Evolutionary conservation across 805 yeast species (phyloP).

Genomic region (Spathaspora boniae): DNA sequence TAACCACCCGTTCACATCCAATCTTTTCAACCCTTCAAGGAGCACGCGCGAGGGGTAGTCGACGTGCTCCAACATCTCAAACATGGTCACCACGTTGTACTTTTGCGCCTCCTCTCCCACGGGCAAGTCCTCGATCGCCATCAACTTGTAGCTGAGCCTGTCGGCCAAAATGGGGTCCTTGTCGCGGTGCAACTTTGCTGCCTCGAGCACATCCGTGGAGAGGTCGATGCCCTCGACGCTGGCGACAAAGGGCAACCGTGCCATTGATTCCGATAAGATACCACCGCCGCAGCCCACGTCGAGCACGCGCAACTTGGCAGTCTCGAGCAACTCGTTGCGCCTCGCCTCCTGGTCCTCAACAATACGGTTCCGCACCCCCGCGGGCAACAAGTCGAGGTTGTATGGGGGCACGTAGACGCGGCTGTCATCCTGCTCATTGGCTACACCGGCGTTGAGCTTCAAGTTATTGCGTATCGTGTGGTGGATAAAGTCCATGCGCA

Average conservation of each 20-base stretch:
- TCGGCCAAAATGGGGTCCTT: slow-evolving; percentile 59
- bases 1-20: slow-evolving; percentile 78
- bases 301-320: slow-evolving; percentile 49
- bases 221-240: slow-evolving; percentile 81
- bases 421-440: slow-evolving; percentile 35
- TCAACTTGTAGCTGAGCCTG: slow-evolving; percentile 58
- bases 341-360: slow-evolving; percentile 47
- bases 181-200: slow-evolving; percentile 66
- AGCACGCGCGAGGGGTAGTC: slow-evolving; percentile 76
- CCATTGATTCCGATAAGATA: slow-evolving; percentile 79
- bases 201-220: slow-evolving; percentile 75
- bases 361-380: slow-evolving; percentile 45
- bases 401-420: slow-evolving; percentile 76
- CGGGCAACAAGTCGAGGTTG: slow-evolving; percentile 63
- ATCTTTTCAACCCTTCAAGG: slow-evolving; percentile 60
- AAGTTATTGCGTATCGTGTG: slow-evolving; percentile 49
- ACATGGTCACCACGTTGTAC: slow-evolving; percentile 81
- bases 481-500: slow-evolving; percentile 83
- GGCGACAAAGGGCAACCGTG: slow-evolving; percentile 62
- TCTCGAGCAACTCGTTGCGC: slow-evolving; percentile 32
- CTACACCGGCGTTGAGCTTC: slow-evolving; percentile 32
- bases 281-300: slow-evolving; percentile 99
- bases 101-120: slow-evolving; percentile 36
- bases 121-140: slow-evolving; percentile 58
- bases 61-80: slow-evolving; percentile 95